These are phyloP conservation scores for Lachancea meyersii DNA, from an alignment of 805 yeast genomes.

Conservation along the genomic window DNA sequence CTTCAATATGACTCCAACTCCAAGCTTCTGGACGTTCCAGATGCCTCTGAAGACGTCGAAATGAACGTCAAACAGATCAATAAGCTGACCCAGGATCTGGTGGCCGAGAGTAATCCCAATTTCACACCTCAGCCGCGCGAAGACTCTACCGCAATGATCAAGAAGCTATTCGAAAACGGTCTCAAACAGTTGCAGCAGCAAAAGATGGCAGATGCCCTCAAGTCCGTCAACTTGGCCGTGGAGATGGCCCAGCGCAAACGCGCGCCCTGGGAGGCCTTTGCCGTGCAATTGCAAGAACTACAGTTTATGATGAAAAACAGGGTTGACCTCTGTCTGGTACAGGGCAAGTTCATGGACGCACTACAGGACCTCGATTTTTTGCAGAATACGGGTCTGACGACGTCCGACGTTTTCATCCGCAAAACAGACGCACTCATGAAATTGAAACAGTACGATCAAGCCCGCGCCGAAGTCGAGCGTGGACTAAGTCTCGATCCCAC, in stretches of 20 bases:
- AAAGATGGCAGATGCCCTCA: constrained; percentile 53
- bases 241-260: constrained; percentile 58
- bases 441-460: constrained; percentile 55
- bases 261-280: constrained; percentile 69
- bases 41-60: constrained; percentile 11
- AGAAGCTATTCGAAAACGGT: constrained; percentile 60
- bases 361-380: constrained; percentile 64
- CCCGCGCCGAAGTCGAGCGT: constrained; percentile 63
- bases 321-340: constrained; percentile 59
- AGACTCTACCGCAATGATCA: constrained; percentile 47
- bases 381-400: constrained; percentile 48
- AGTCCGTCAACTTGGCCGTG: constrained; percentile 58
- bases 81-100: constrained; percentile 30
- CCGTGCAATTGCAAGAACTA: constrained; percentile 62
- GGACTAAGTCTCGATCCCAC: constrained; percentile 59
- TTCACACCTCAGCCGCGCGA: constrained; percentile 50
- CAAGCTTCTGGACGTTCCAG: constrained; percentile 20
- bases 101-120: constrained; percentile 42
- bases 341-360: constrained; percentile 51
- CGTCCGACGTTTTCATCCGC: constrained; percentile 68
- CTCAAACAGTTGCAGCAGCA: constrained; percentile 47
- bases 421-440: constrained; percentile 59
- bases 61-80: constrained; percentile 34
- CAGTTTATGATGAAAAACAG: constrained; percentile 61
- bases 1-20: constrained; percentile 26